Evolutionary conservation across 2,329 filamentous ascomycete genomes (phyloP).

Genomic region (Leptographium flavum): DNA sequence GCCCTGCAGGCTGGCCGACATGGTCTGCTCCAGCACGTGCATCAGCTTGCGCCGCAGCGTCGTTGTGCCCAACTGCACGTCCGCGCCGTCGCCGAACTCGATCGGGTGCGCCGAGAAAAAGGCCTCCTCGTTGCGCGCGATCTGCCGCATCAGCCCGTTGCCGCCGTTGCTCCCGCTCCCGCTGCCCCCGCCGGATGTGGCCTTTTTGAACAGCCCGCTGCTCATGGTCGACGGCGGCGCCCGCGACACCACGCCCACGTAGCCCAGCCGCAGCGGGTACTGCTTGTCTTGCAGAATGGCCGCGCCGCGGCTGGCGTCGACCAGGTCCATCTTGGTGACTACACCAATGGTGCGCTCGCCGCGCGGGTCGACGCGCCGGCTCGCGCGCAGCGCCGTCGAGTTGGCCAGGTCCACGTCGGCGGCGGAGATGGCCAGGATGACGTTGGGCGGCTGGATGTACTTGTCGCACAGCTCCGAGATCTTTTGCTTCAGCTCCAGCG

Average conservation of each 20-base stretch:
- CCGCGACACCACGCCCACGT: constrained; percentile 86
- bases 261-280: constrained; percentile 87
- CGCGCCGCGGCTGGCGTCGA: constrained; percentile 67
- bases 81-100: constrained; percentile 61
- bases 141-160: constrained; percentile 50
- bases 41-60: constrained; percentile 91
- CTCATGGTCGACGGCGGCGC: constrained; percentile 43
- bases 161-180: constrained; percentile 52
- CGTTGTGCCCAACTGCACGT: constrained; percentile 66
- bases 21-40: constrained; percentile 91
- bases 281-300: constrained; percentile 76
- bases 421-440: constrained; percentile 93
- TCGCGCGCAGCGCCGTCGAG: constrained; percentile 81
- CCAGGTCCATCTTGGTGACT: constrained; percentile 98
- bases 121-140: constrained; percentile 74
- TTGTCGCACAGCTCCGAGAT: constrained; percentile 95
- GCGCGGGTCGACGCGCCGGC: constrained; percentile 79
- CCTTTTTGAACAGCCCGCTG: constrained; percentile 65
- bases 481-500: constrained; percentile 82
- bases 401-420: constrained; percentile 96
- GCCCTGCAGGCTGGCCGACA: constrained; percentile 80
- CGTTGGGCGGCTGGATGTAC: constrained; percentile 91
- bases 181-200: too few species aligned
- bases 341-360: constrained; percentile 96
- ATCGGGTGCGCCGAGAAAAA: constrained; percentile 75